These are phyloP conservation scores for Paraurostyla sp. DNA, from an alignment of 73 alveolate species.

Conservation along the genomic window DNA sequence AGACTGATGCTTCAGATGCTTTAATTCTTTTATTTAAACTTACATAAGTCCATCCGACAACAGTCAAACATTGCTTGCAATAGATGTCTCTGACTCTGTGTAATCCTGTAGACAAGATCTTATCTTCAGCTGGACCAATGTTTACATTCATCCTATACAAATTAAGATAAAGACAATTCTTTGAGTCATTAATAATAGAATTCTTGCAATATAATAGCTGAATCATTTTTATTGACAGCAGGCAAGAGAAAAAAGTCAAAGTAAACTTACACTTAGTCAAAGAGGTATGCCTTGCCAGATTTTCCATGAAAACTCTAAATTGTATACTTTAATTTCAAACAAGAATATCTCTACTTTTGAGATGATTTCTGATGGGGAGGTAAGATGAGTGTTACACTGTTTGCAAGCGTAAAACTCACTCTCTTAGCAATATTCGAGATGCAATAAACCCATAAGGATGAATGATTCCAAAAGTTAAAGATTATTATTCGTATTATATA, in stretches of 20 bases:
- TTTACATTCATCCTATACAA: constrained; percentile 61
- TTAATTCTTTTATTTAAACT: too few species aligned
- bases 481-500: too few species aligned
- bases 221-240: neutral
- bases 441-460: neutral
- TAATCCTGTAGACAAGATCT: constrained; percentile 81
- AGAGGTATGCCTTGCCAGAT: constrained; percentile 79
- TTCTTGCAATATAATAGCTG: neutral
- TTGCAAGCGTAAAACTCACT: neutral
- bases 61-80: constrained; percentile 81
- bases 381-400: neutral
- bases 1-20: too few species aligned
- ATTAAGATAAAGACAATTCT: neutral
- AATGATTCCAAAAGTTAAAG: too few species aligned
- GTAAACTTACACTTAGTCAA: constrained; percentile 74
- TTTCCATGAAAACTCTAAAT: constrained; percentile 57
- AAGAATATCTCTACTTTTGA: neutral
- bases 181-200: neutral
- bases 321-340: neutral
- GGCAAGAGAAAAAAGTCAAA: too few species aligned
- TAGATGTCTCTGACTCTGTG: constrained; percentile 87
- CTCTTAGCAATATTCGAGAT: neutral
- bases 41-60: constrained; percentile 91
- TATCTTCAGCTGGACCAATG: constrained; percentile 84
- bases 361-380: neutral